Evolutionary conservation across 2,329 filamentous ascomycete genomes (phyloP).

Genomic region (Rosellinia necatrix): DNA sequence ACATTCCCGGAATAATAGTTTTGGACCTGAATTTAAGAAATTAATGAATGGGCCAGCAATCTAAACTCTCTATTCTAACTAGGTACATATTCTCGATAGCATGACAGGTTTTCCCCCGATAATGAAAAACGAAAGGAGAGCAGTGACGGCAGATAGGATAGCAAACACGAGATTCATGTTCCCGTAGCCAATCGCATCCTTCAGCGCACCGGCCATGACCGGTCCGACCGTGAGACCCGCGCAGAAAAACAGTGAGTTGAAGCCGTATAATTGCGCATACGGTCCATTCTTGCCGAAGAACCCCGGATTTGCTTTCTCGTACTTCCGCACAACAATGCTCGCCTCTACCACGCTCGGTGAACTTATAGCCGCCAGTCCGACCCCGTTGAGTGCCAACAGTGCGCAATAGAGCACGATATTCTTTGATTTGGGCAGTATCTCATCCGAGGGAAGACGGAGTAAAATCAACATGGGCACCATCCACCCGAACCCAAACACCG

Average conservation of each 20-base stretch:
- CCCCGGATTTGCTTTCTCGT: constrained; percentile 57
- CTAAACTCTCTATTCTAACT: too few relatives aligned
- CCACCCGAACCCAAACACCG: constrained; percentile 52
- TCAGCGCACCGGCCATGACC: constrained; percentile 57
- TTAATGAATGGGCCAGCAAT: too few relatives aligned
- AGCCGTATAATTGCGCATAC: constrained; percentile 68
- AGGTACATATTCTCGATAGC: too few relatives aligned
- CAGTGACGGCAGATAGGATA: constrained; percentile 49
- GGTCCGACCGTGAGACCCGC: constrained; percentile 64
- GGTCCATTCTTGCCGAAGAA: constrained; percentile 61
- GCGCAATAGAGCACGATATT: constrained; percentile 36
- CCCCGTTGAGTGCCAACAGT: constrained; percentile 49
- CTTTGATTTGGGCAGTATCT: constrained; percentile 29
- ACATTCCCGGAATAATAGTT: too few relatives aligned
- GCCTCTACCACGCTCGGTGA: constrained; percentile 62
- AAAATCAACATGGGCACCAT: constrained; percentile 63
- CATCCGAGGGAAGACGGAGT: constrained; percentile 60
- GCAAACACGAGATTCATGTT: constrained; percentile 61
- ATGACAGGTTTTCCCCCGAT: too few relatives aligned
- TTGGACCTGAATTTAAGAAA: too few relatives aligned
- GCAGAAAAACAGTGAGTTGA: constrained; percentile 67
- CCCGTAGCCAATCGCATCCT: constrained; percentile 58
- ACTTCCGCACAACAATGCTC: constrained; percentile 58
- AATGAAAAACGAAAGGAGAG: constrained; percentile 49
- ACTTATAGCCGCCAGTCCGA: constrained; percentile 58